phyloP scores from a whole-genome alignment of 1,139 yeast genomes.

The Hyphopichia pseudoburtonii region DNA sequence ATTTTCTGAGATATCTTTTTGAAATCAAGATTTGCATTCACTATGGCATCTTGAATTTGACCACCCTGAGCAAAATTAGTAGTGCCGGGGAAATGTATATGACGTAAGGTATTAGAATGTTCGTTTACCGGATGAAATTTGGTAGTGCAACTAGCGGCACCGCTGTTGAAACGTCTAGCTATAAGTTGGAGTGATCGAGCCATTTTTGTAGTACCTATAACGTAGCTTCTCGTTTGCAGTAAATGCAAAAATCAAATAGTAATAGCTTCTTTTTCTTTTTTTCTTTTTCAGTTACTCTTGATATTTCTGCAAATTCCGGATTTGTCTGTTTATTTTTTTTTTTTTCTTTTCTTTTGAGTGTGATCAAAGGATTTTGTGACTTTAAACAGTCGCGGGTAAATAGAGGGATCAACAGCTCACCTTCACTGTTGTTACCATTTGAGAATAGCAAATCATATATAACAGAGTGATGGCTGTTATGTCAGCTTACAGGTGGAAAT shows the following conservation, averaged over 20 bases:
- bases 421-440: too few relatives aligned
- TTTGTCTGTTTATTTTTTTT: too few relatives aligned
- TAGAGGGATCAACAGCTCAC: too few relatives aligned
- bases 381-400: too few relatives aligned
- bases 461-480: too few relatives aligned
- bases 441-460: too few relatives aligned
- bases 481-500: too few relatives aligned
- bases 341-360: too few relatives aligned
- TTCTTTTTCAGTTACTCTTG: background rate
- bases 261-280: background rate
- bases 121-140: constrained; percentile 33
- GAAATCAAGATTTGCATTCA: constrained; percentile 61
- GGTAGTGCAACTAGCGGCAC: constrained; percentile 19
- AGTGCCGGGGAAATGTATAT: constrained; percentile 60
- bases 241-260: too few relatives aligned
- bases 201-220: too few relatives aligned
- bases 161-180: constrained; percentile 10
- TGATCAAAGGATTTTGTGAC: too few relatives aligned
- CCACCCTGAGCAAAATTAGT: constrained; percentile 61
- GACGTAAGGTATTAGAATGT: constrained; percentile 48
- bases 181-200: background rate
- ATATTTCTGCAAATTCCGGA: background rate
- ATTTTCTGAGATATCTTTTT: constrained; percentile 56
- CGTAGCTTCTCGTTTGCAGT: too few relatives aligned
- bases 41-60: constrained; percentile 59